Evolutionary conservation across 192 early-diverging fungal species (phyloP).

Genomic region (Haplosporangium gracile): DNA sequence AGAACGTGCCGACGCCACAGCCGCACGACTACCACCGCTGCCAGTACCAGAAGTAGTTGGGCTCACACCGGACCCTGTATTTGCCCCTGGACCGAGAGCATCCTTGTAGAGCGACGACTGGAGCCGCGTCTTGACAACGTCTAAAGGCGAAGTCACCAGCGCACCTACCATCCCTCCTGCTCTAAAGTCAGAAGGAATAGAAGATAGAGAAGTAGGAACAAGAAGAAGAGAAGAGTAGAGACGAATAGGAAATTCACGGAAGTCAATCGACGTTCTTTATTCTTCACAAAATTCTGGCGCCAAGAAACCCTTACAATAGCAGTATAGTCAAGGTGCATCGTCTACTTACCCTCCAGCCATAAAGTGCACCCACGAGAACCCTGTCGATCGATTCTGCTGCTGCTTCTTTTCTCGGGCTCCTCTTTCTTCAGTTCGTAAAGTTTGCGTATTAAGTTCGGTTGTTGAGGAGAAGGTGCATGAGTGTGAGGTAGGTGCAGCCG

Average conservation of each 20-base stretch:
- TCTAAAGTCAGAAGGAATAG: constrained; percentile 28
- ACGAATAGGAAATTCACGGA: background rate
- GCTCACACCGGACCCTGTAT: background rate
- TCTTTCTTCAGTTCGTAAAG: background rate
- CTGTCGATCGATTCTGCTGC: constrained; percentile 22
- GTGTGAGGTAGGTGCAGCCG: background rate
- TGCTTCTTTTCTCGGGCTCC: background rate
- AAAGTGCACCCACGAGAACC: constrained; percentile 68
- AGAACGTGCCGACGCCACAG: constrained; percentile 12
- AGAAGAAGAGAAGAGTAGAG: background rate
- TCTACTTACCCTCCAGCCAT: constrained; percentile 75
- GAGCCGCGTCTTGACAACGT: constrained; percentile 94
- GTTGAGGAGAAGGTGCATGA: background rate
- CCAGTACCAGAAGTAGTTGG: background rate
- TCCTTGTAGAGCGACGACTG: constrained; percentile 64
- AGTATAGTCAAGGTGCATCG: too few species aligned
- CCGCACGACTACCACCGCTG: background rate
- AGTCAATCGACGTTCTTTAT: background rate
- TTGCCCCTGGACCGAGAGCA: background rate
- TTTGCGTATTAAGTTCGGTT: background rate
- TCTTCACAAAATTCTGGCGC: too few species aligned
- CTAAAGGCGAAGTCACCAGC: constrained; percentile 89
- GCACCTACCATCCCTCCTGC: constrained; percentile 87
- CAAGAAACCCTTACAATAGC: too few species aligned
- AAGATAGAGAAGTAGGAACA: background rate